phyloP scores from a whole-genome alignment of 2,329 filamentous ascomycete genomes.

The Lasiodiplodia theobromae region DNA sequence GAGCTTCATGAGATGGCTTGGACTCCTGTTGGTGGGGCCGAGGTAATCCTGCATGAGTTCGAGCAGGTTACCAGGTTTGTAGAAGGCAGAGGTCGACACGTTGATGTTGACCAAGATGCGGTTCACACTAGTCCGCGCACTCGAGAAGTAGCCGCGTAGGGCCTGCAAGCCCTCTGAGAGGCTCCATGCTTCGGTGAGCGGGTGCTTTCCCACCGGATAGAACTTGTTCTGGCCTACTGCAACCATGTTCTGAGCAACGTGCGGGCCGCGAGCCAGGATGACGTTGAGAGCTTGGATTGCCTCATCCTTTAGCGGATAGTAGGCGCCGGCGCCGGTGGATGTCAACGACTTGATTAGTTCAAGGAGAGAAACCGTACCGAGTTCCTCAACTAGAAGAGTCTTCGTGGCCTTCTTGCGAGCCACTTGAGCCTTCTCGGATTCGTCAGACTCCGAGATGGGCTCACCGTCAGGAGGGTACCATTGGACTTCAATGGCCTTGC shows the following conservation, averaged over 20 bases:
- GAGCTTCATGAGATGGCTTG: conserved; percentile 23
- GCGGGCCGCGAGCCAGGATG: conserved; percentile 59
- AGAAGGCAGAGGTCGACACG: conserved; percentile 66
- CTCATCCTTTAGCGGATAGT: conserved; percentile 56
- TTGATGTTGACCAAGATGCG: conserved; percentile 69
- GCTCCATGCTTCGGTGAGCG: conserved; percentile 47
- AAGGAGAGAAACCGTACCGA: conserved; percentile 38
- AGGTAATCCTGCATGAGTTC: conserved; percentile 39
- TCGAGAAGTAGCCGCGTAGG: conserved; percentile 68
- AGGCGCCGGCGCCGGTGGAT: conserved; percentile 43
- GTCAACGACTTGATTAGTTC: conserved; percentile 56
- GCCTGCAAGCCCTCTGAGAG: conserved; percentile 63
- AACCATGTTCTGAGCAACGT: conserved; percentile 49
- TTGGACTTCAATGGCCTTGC: conserved; percentile 35
- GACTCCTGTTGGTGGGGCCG: conserved; percentile 30
- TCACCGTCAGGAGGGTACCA: conserved; percentile 41
- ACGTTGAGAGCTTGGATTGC: conserved; percentile 66
- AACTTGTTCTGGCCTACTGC: conserved; percentile 61
- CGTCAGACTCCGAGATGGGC: conserved; percentile 36
- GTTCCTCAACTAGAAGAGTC: conserved; percentile 35
- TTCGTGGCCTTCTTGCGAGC: conserved; percentile 36
- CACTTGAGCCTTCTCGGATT: conserved; percentile 32
- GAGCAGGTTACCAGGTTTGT: conserved; percentile 55
- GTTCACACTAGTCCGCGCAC: conserved; percentile 64
- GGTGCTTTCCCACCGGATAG: conserved; percentile 53